These are phyloP conservation scores for Lodderomyces theae DNA, from an alignment of 1,139 yeast species.

Conservation along the genomic window DNA sequence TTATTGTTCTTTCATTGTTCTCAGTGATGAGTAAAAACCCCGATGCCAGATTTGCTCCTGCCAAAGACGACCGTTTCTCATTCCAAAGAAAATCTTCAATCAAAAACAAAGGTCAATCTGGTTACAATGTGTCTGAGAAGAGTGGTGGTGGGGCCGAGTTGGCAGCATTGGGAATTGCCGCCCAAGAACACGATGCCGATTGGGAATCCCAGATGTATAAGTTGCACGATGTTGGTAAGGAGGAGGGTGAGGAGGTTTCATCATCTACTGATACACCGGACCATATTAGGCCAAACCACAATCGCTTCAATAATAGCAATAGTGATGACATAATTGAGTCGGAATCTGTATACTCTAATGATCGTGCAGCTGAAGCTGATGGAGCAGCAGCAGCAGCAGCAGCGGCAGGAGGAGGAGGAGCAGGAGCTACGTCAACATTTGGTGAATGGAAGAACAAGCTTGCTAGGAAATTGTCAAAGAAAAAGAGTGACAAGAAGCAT, in stretches of 20 bases:
- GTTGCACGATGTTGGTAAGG: conserved; percentile 34
- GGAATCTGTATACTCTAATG: conserved; percentile 23
- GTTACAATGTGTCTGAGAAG: no score
- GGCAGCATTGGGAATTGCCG: conserved; percentile 63
- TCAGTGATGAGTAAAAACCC: conserved; percentile 71
- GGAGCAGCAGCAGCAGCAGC: conserved; percentile 13
- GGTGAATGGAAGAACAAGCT: conserved; percentile 14
- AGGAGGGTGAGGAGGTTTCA: neutral
- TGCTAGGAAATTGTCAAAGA: conserved; percentile 25
- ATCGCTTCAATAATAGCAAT: neutral
- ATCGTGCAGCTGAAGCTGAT: conserved; percentile 8
- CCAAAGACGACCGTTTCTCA: conserved; percentile 78
- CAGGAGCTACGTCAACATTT: conserved; percentile 2
- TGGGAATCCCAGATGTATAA: conserved; percentile 69
- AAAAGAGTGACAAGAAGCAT: conserved; percentile 15
- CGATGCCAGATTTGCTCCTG: conserved; percentile 79
- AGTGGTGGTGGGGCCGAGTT: conserved; percentile 41
- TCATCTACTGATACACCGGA: conserved; percentile 4
- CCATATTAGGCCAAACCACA: conserved; percentile 5
- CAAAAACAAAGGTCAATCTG: conserved; percentile 8
- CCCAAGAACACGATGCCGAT: conserved; percentile 65
- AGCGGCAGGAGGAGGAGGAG: conserved; percentile 7
- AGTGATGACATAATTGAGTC: conserved; percentile 19
- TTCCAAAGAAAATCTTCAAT: conserved; percentile 60
- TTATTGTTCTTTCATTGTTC: conserved; percentile 54